Percentiles rank a stretch among this genome's conserved stretches.
These are phyloP conservation scores for Leptoxyphium fumago DNA, from an alignment of 2,329 filamentous ascomycete genomes.

Conservation along the genomic window DNA sequence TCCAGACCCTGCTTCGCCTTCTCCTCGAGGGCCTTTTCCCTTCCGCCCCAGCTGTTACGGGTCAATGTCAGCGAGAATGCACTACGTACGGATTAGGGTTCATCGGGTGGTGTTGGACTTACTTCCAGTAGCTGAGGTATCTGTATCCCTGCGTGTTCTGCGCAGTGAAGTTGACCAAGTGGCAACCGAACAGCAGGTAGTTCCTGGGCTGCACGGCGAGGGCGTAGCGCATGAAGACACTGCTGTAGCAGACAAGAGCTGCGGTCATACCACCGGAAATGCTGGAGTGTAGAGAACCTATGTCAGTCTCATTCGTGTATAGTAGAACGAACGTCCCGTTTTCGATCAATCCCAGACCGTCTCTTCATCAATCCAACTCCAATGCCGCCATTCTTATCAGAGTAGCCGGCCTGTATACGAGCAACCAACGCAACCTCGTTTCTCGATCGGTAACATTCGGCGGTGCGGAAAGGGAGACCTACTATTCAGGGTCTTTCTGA, in stretches of 20 bases:
- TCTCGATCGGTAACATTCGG: background rate
- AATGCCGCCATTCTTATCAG: too few relatives aligned
- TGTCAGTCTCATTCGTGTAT: conserved; percentile 1
- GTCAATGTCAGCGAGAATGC: background rate
- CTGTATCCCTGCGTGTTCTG: conserved; percentile 48
- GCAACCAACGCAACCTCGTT: too few relatives aligned
- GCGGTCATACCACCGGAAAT: conserved; percentile 52
- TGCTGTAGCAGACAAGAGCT: conserved; percentile 46
- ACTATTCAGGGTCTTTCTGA: conserved; percentile 39
- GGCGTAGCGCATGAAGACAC: conserved; percentile 52
- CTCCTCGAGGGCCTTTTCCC: conserved; percentile 24
- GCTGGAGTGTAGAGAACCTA: conserved; percentile 22
- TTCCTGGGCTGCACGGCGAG: conserved; percentile 48
- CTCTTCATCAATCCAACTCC: too few relatives aligned
- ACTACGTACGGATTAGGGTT: background rate
- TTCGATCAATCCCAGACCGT: too few relatives aligned
- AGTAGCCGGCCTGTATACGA: too few relatives aligned
- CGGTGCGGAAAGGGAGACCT: conserved; percentile 8
- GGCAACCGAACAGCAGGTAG: conserved; percentile 55
- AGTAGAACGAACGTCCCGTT: too few relatives aligned
- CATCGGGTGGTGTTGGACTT: conserved; percentile 5
- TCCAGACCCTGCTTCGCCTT: conserved; percentile 24
- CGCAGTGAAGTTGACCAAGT: conserved; percentile 48
- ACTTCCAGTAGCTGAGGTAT: conserved; percentile 46
- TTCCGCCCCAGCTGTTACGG: conserved; percentile 23